Evolutionary conservation across 1,284 basidiomycete species (phyloP).

Genomic region (Agroathelia rolfsii): DNA sequence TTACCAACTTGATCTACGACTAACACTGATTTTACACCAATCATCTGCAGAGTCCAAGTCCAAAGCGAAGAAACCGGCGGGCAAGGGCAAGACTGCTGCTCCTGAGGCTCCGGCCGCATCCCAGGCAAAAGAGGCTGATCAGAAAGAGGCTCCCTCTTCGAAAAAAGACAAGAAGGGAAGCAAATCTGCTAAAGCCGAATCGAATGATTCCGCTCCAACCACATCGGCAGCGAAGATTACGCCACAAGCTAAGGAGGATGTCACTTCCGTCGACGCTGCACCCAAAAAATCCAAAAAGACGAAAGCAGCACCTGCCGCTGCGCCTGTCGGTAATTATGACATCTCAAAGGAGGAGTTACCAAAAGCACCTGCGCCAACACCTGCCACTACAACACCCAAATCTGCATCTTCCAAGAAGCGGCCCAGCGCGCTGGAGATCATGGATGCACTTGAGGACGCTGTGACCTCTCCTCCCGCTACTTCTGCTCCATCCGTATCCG

Average conservation of each 20-base stretch:
- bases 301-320: slow-evolving; percentile 6
- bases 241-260: no score
- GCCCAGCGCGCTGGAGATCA: slow-evolving; percentile 1
- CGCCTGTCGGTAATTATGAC: slow-evolving; percentile 1
- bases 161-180: neutral
- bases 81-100: slow-evolving; percentile 5
- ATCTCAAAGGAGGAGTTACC: slow-evolving; percentile 2
- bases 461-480: slow-evolving; percentile 1
- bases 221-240: no score
- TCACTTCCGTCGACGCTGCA: no score
- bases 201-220: no score
- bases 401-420: slow-evolving; percentile 3
- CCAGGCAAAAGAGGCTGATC: no score
- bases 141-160: neutral
- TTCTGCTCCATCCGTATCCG: slow-evolving; percentile 11
- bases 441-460: neutral
- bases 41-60: slow-evolving; percentile 5
- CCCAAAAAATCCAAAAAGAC: slow-evolving; percentile 18
- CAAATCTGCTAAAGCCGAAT: no score
- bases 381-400: slow-evolving; percentile 4
- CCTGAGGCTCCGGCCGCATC: no score
- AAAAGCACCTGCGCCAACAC: slow-evolving; percentile 3
- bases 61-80: slow-evolving; percentile 9
- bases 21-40: neutral
- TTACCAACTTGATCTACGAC: neutral